phyloP scores from a whole-genome alignment of 1,139 yeast species.

The Arxiozyma bovina region DNA sequence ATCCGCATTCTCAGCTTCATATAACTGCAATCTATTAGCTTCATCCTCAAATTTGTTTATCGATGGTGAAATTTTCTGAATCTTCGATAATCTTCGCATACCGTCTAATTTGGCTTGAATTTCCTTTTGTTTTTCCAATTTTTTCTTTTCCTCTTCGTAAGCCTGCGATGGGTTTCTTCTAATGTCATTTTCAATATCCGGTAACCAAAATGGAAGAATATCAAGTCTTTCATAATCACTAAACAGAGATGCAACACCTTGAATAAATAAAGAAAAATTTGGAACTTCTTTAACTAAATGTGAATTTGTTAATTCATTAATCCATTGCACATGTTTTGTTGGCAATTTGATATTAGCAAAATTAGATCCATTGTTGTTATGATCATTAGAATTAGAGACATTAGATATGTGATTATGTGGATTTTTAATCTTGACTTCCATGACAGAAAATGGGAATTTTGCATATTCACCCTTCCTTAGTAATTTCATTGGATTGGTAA shows the following conservation, averaged over 20 bases:
- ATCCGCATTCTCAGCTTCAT: slow-evolving; percentile 26
- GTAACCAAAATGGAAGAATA: slow-evolving; percentile 88
- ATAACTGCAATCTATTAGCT: background rate
- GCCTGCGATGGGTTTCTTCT: slow-evolving; percentile 70
- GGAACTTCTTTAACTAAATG: slow-evolving; percentile 88
- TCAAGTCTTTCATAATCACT: slow-evolving; percentile 79
- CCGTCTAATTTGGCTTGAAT: slow-evolving; percentile 39
- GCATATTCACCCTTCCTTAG: slow-evolving; percentile 79
- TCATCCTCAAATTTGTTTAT: background rate
- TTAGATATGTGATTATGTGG: slow-evolving; percentile 19
- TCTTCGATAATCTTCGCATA: slow-evolving; percentile 30
- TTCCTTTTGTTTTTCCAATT: slow-evolving; percentile 38
- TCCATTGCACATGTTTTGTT: slow-evolving; percentile 60
- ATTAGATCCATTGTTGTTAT: background rate
- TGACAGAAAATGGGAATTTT: slow-evolving; percentile 82
- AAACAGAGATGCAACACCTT: slow-evolving; percentile 80
- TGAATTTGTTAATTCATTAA: slow-evolving; percentile 73
- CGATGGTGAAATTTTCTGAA: slow-evolving; percentile 5
- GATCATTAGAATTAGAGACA: slow-evolving; percentile 8
- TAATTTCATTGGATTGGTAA: slow-evolving; percentile 58
- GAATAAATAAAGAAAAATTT: slow-evolving; percentile 80
- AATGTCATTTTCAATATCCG: slow-evolving; percentile 77
- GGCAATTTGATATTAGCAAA: slow-evolving; percentile 28
- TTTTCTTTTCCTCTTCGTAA: slow-evolving; percentile 45
- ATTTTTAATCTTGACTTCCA: slow-evolving; percentile 74